Evolutionary conservation across 2,329 filamentous ascomycete species (phyloP), one percentile per base, ranked within the genome.

Genomic region (Colletotrichum sp.): DNA sequence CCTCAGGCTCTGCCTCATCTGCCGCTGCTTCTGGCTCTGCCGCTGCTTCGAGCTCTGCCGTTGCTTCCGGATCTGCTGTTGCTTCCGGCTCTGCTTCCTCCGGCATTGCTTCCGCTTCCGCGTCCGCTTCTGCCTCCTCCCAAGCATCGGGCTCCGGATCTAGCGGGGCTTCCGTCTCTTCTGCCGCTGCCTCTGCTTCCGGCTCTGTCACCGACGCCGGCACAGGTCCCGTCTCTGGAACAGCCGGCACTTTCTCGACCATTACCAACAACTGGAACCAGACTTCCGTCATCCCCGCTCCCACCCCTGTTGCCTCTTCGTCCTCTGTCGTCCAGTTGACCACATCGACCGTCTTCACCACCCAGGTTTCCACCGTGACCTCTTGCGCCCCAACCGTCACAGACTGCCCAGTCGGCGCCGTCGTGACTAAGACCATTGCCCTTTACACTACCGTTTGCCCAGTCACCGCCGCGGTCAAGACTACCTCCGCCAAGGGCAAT

Each of bases 291-390:
- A 15, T 24, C 31, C 51, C 72, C 51, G 18, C 6, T n/a, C 70
- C 76, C 27, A 69, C 51, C 15, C 66, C 70, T 13, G 62, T 72
- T n/a, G 76, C 75, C 16, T 33, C 12, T 29, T 69, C 70, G 13
- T 76, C 78, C 7, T 78, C 55, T 16, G 0, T 63, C 54, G 34
- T 29, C 65, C 5, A 68, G 57, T 64, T 79, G 67, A 78, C 77
- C 34, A 84, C 83, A 33, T 85, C 82, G 68, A 84, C 83, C n/a
- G 79, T 86, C 66, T 85, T 81, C 78, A 82, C 82, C 65, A 86
- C 83, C 21, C 76, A 76, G 16, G 78, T 90, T 75, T 85, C 88
- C 75, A 92, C 90, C 76, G 84, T 91, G 81, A 90, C 87, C 78
- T 87, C 87, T 54, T 91, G 90, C 81, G 86, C 85, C 62, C 83